Evolutionary conservation across 2,329 filamentous ascomycete species (phyloP).

Genomic region (Purpureocillium lavendulum): DNA sequence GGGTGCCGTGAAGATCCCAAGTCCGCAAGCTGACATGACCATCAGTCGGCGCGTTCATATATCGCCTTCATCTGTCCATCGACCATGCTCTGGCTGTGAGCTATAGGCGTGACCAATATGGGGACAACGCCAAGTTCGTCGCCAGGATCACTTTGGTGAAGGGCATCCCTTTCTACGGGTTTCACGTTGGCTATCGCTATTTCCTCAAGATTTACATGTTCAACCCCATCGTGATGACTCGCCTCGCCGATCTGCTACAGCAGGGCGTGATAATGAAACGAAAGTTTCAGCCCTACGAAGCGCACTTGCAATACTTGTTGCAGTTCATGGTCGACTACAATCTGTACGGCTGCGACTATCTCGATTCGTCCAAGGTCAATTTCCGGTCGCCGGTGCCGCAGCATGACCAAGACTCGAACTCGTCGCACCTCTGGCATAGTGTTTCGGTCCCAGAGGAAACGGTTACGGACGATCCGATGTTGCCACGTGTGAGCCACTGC

Average conservation of each 20-base stretch:
- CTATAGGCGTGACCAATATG: constrained; percentile 68
- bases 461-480: constrained; percentile 46
- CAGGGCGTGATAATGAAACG: constrained; percentile 82
- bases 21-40: constrained; percentile 10
- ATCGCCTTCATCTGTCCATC: constrained; percentile 73
- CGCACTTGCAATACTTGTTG: constrained; percentile 81
- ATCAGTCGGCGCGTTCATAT: constrained; percentile 66
- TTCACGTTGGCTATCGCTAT: constrained; percentile 81
- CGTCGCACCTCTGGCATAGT: constrained; percentile 71
- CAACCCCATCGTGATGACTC: constrained; percentile 79
- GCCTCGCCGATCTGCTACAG: constrained; percentile 76
- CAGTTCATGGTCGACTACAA: constrained; percentile 99
- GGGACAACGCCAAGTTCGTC: constrained; percentile 62
- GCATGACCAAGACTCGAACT: constrained; percentile 50
- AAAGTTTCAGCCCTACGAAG: constrained; percentile 85
- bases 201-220: constrained; percentile 94
- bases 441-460: constrained; percentile 49
- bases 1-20: too few relatives aligned
- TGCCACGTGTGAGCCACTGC: constrained; percentile 80
- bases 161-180: constrained; percentile 92
- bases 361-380: constrained; percentile 60
- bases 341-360: constrained; percentile 84
- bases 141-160: constrained; percentile 89
- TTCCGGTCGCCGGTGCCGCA: constrained; percentile 73
- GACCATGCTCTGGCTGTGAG: constrained; percentile 83